phyloP scores from a whole-genome alignment of 2,329 filamentous ascomycete genomes.

The Fusarium metavorans region DNA sequence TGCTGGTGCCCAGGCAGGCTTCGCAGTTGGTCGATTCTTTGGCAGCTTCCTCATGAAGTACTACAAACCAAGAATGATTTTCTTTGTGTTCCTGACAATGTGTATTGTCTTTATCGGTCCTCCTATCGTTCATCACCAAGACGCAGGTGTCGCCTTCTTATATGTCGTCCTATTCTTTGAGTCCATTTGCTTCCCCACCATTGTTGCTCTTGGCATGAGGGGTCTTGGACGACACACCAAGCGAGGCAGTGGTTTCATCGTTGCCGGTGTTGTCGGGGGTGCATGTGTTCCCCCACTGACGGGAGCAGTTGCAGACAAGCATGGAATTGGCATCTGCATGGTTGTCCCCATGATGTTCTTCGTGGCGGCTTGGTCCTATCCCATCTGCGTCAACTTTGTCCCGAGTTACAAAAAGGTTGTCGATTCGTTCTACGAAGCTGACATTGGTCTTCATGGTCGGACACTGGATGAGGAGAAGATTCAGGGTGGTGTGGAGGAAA shows the following conservation, averaged over 20 bases:
- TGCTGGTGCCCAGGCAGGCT: slow-evolving; percentile 79
- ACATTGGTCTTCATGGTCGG: slow-evolving; percentile 54
- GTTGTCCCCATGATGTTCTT: slow-evolving; percentile 74
- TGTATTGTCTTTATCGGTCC: slow-evolving; percentile 73
- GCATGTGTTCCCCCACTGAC: slow-evolving; percentile 80
- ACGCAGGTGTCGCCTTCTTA: slow-evolving; percentile 69
- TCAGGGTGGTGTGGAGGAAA: slow-evolving; percentile 24
- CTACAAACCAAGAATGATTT: slow-evolving; percentile 74
- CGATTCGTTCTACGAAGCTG: slow-evolving; percentile 65
- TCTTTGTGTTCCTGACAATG: slow-evolving; percentile 72
- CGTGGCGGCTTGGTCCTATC: slow-evolving; percentile 66
- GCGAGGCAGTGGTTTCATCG: slow-evolving; percentile 76
- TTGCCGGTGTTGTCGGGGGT: slow-evolving; percentile 78
- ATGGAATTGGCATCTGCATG: slow-evolving; percentile 72
- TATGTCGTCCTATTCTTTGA: slow-evolving; percentile 83
- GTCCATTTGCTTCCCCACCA: slow-evolving; percentile 84
- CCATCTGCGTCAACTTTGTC: slow-evolving; percentile 74
- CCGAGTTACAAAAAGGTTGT: slow-evolving; percentile 72
- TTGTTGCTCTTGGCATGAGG: slow-evolving; percentile 81
- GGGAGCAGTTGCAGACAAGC: slow-evolving; percentile 73
- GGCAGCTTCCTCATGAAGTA: slow-evolving; percentile 76
- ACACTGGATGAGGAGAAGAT: slow-evolving; percentile 46
- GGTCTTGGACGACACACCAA: slow-evolving; percentile 83
- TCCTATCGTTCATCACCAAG: slow-evolving; percentile 59
- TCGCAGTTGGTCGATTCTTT: slow-evolving; percentile 78